Conservation (phyloP, 108 stramenopile genomes). For the Nitzschia inconspicua region DNA sequence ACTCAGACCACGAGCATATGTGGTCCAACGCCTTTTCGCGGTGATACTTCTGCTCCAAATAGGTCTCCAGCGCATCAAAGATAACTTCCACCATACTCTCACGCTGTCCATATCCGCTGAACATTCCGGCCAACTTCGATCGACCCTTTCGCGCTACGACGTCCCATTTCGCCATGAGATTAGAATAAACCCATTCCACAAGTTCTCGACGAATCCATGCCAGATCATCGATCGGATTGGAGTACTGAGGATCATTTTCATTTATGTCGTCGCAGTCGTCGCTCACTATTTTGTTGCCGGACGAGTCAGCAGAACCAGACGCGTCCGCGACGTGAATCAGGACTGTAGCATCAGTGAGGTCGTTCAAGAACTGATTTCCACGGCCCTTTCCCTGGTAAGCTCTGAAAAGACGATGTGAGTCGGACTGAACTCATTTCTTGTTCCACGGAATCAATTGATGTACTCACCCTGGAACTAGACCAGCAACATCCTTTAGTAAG, state of each 20-base stretch:
- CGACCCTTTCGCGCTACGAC: slow-evolving; percentile 54
- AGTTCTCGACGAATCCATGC: slow-evolving; percentile 83
- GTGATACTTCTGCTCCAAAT: slow-evolving; percentile 40
- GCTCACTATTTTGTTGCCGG: slow-evolving; percentile 51
- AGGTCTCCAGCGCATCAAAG: slow-evolving; percentile 60
- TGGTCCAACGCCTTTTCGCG: slow-evolving; percentile 53
- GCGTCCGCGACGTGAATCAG: slow-evolving; percentile 84
- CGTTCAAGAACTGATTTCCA: slow-evolving; percentile 88
- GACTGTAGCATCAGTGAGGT: slow-evolving; percentile 87
- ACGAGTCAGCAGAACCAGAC: slow-evolving; percentile 67
- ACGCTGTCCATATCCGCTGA: slow-evolving; percentile 85
- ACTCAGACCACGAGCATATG: slow-evolving; percentile 65
- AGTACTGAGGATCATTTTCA: slow-evolving; percentile 1
- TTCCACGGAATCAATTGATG: too few relatives aligned
- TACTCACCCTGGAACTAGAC: slow-evolving; percentile 90
- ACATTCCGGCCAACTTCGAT: slow-evolving; percentile 64
- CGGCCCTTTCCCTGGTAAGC: slow-evolving; percentile 84
- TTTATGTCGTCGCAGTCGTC: slow-evolving; percentile 5
- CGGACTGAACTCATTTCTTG: too few relatives aligned
- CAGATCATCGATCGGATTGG: slow-evolving; percentile 70
- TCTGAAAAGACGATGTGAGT: too few relatives aligned
- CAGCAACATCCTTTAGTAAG: slow-evolving; percentile 87
- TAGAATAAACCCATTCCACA: slow-evolving; percentile 84
- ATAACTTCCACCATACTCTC: slow-evolving; percentile 46
- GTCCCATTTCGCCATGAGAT: slow-evolving; percentile 82